Evolutionary conservation across 805 yeast genomes (phyloP).

Genomic region (Metschnikowia amazonensis): DNA sequence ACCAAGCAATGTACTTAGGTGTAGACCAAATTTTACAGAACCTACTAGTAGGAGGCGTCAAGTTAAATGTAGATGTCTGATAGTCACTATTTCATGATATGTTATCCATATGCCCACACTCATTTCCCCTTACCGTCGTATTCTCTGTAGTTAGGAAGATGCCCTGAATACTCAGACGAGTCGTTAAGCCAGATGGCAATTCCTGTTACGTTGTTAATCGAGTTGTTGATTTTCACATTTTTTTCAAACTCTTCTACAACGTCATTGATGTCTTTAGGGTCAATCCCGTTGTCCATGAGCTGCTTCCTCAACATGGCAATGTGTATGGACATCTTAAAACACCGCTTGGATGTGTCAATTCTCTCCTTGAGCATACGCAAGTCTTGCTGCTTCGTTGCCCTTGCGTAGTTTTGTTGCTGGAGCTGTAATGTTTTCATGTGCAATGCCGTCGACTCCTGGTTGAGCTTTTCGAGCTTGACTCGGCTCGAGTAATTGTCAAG

Average conservation of each 20-base stretch:
- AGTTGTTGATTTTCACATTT: constrained; percentile 54
- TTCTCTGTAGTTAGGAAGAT: constrained; percentile 58
- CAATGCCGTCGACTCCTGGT: constrained; percentile 34
- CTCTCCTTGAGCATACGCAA: constrained; percentile 51
- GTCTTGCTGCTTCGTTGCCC: constrained; percentile 50
- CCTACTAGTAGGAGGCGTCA: background rate
- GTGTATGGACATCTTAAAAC: constrained; percentile 61
- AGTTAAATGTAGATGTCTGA: background rate
- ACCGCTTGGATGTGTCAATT: constrained; percentile 43
- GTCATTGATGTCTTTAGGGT: constrained; percentile 54
- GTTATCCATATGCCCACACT: background rate
- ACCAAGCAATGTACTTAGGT: background rate
- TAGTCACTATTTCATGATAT: background rate
- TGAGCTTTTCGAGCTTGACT: constrained; percentile 33
- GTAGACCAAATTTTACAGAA: background rate
- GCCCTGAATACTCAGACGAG: constrained; percentile 43
- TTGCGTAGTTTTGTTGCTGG: constrained; percentile 48
- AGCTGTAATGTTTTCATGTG: constrained; percentile 36
- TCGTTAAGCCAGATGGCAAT: constrained; percentile 60
- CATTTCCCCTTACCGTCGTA: constrained; percentile 42
- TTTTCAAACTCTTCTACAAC: constrained; percentile 55
- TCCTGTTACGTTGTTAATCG: constrained; percentile 53
- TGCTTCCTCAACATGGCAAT: constrained; percentile 63
- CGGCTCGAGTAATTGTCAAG: constrained; percentile 48
- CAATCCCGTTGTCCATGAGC: constrained; percentile 49